Evolutionary conservation across 2,329 filamentous ascomycete genomes (phyloP).

Genomic region (Talaromyces sp.): DNA sequence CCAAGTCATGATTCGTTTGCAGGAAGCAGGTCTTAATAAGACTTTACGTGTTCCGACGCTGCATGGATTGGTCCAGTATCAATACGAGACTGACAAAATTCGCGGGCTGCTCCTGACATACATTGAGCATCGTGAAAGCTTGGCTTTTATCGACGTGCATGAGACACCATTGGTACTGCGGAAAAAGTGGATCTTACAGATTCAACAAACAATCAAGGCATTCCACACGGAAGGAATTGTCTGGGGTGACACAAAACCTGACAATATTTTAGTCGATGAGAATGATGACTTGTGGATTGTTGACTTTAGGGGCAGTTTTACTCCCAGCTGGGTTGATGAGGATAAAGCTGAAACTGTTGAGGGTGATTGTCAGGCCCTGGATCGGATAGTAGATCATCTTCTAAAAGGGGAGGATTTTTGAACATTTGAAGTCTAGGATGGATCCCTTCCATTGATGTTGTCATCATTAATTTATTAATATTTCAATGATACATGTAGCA

Average conservation of each 20-base stretch:
- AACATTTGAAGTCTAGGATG: too few relatives aligned
- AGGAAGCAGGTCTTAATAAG: conserved; percentile 1
- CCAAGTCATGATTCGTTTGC: not conserved
- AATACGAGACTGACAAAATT: not conserved
- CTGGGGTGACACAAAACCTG: conserved; percentile 3
- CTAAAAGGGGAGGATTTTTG: not conserved
- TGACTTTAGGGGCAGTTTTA: conserved; percentile 2
- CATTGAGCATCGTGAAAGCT: not conserved
- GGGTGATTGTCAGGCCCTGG: conserved; percentile 1
- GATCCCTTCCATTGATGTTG: too few relatives aligned
- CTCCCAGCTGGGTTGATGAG: conserved; percentile 4
- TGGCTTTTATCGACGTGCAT: not conserved
- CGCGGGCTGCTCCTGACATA: conserved; percentile 2
- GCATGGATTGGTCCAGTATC: not conserved
- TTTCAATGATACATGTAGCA: too few relatives aligned
- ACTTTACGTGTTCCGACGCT: not conserved
- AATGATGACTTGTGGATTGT: conserved; percentile 1
- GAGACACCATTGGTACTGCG: not conserved
- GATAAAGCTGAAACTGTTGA: conserved; percentile 1
- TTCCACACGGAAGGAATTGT: not conserved
- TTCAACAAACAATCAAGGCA: not conserved
- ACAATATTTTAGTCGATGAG: conserved; percentile 1
- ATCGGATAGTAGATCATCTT: conserved; percentile 1
- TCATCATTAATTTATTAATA: too few relatives aligned
- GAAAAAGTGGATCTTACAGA: conserved; percentile 1